Evolutionary conservation across 495 filamentous ascomycete genomes (phyloP).

Genomic region (Aspergillus bertholletiae): DNA sequence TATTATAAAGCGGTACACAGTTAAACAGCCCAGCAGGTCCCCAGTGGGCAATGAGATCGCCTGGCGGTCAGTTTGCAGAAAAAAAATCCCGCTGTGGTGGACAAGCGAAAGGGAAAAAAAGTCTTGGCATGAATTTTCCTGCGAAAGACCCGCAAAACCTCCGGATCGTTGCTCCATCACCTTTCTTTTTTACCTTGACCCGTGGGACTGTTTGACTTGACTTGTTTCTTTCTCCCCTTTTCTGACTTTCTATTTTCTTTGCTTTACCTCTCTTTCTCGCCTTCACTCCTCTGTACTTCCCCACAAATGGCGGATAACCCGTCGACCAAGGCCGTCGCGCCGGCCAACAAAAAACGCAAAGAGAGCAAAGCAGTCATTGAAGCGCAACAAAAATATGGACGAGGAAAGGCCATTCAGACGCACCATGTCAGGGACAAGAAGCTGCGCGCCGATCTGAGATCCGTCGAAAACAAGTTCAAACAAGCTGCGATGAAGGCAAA

Average conservation of each 20-base stretch:
- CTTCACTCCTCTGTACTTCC: not conserved
- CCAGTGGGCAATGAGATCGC: constrained; percentile 9
- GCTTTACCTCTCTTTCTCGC: not conserved
- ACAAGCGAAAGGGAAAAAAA: constrained; percentile 12
- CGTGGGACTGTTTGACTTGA: not conserved
- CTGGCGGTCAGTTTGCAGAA: not conserved
- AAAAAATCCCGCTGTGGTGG: not conserved
- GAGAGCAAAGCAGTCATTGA: constrained; percentile 46
- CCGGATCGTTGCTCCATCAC: not conserved
- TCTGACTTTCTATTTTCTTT: not conserved
- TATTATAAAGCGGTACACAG: not conserved
- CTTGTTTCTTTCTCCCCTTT: not conserved
- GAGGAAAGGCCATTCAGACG: constrained; percentile 65
- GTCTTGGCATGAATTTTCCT: constrained; percentile 32
- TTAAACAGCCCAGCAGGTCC: not conserved
- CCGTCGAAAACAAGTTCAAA: constrained; percentile 77
- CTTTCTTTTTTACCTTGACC: not conserved
- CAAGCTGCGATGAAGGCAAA: constrained; percentile 76
- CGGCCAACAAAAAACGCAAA: constrained; percentile 28
- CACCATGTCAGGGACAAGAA: constrained; percentile 77
- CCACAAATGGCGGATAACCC: constrained; percentile 25
- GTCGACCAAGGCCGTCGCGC: constrained; percentile 29
- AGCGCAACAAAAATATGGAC: constrained; percentile 77
- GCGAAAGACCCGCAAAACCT: constrained; percentile 9
- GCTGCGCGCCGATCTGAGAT: constrained; percentile 71